Percentiles rank a stretch among this genome's conserved stretches.
These are phyloP conservation scores for Penicillium frequentans DNA, from an alignment of 2,329 filamentous ascomycete species.

Conservation along the genomic window DNA sequence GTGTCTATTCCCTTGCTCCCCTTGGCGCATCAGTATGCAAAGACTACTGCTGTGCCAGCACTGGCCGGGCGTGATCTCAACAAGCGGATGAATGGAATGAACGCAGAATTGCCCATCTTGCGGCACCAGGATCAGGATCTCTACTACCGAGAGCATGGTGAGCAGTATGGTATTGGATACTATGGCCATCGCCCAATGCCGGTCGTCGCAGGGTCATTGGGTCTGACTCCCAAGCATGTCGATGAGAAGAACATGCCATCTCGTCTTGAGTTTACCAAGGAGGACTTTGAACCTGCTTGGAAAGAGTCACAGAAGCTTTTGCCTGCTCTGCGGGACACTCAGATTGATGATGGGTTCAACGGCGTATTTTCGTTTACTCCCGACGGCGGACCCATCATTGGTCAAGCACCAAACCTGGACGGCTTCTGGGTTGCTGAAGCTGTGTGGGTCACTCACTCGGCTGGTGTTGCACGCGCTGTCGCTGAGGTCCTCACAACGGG, in stretches of 20 bases:
- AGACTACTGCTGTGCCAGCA: constrained; percentile 56
- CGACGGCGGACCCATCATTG: constrained; percentile 61
- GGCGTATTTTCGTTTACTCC: constrained; percentile 67
- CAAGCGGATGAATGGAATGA: constrained; percentile 51
- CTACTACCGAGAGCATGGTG: constrained; percentile 66
- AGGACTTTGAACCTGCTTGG: constrained; percentile 64
- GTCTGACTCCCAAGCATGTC: constrained; percentile 54
- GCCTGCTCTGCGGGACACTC: constrained; percentile 51
- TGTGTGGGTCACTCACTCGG: constrained; percentile 67
- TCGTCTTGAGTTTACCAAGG: constrained; percentile 57
- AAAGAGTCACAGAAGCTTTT: constrained; percentile 55
- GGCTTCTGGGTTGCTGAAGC: constrained; percentile 66
- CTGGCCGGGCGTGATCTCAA: constrained; percentile 41
- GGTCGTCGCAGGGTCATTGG: constrained; percentile 55
- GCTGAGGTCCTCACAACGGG: constrained; percentile 61
- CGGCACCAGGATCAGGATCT: constrained; percentile 64
- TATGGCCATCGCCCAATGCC: constrained; percentile 65
- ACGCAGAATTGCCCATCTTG: constrained; percentile 58
- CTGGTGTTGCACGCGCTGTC: constrained; percentile 61
- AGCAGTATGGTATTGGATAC: constrained; percentile 63
- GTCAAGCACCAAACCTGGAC: constrained; percentile 58
- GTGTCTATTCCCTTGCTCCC: constrained; percentile 60
- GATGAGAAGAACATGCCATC: constrained; percentile 65
- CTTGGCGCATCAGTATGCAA: constrained; percentile 64
- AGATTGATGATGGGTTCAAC: constrained; percentile 63